Evolutionary conservation across 306 rosid genomes (phyloP), one percentile per base, ranked within the genome.

Genomic region (Comarum palustre): DNA sequence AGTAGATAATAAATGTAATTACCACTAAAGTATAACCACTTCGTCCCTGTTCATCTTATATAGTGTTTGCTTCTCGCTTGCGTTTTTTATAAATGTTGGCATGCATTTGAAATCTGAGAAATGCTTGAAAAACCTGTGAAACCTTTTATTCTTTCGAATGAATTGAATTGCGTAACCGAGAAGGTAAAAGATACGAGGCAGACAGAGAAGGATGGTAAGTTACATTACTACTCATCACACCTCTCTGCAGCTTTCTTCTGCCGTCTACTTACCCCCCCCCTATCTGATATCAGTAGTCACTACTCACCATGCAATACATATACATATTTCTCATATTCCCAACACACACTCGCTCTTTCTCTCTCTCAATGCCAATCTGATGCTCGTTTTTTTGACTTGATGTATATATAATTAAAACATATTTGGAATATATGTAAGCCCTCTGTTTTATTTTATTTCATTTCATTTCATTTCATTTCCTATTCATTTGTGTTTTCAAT

Each of bases 181-280:
- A 73, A 79, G 94, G 79, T 80, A 90, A 90, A 88, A 88, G 89
- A 88, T 88, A 78, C 31, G 78, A 82, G 67, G 64, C 83, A 27
- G 61, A 10, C 11, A 50, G 55, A 85, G 84, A 39, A 45, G 29
- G 42, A 41, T 83, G 79, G 87, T 90, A 64, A 77, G 96, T 90
- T 94, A 88, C 90, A 81, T 85, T 83, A 65, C 90, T 74, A 42
- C 75, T 71, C 75, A 52, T 52, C 65, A n/a, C 47, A 36, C 76
- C 89, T 65, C 89, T 65, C 74, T 75, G 51, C 78, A 61, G 66
- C 47, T 48, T 70, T 63, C 36, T 38, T 32, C 73, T 67, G 71
- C 46, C 8, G 36, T 46, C 3, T 68, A 6, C 60, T 84, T 84
- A 61, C 74, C 74, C 63, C 5, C 74, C 74, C 63, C 5, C 63